phyloP scores from a whole-genome alignment of 371 early-diverging fungal genomes.

The Sporodiniella umbellata region DNA sequence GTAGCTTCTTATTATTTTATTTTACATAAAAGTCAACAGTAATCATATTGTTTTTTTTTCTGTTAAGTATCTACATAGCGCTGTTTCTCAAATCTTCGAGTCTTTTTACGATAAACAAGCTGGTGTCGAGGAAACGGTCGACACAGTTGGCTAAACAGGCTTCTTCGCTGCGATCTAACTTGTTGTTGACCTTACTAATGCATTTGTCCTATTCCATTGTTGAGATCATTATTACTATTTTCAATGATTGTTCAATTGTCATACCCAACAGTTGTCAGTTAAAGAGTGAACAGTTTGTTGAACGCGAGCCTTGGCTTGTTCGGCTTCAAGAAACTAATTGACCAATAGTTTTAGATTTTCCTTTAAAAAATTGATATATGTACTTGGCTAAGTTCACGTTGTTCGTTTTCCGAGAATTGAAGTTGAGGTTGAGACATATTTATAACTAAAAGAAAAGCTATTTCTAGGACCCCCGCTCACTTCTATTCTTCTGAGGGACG shows the following conservation, averaged over 20 bases:
- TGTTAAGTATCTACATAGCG: constrained; percentile 21
- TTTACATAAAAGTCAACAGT: no score
- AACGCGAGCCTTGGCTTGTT: constrained; percentile 73
- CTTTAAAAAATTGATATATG: no score
- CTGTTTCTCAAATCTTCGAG: constrained; percentile 51
- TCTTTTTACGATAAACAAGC: constrained; percentile 64
- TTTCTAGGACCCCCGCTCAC: constrained; percentile 1
- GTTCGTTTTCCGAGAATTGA: constrained; percentile 56
- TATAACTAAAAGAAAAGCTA: not conserved
- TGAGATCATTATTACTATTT: not conserved
- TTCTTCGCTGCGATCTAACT: constrained; percentile 63
- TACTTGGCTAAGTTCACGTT: constrained; percentile 59
- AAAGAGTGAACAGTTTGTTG: constrained; percentile 68
- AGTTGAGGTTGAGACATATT: constrained; percentile 26
- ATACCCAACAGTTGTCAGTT: constrained; percentile 71
- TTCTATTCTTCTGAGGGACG: not conserved
- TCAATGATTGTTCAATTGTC: not conserved
- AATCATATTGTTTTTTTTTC: no score
- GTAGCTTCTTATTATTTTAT: no score
- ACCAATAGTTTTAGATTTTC: not conserved
- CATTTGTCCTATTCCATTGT: constrained; percentile 68
- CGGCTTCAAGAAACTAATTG: constrained; percentile 59
- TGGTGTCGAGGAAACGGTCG: constrained; percentile 77
- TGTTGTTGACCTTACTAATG: constrained; percentile 66
- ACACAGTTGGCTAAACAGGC: constrained; percentile 80